Percentiles rank a stretch among this genome's conserved stretches.
Evolutionary conservation across 2,329 filamentous ascomycete genomes (phyloP).

Genomic region (Proliferodiscus dingleyae): DNA sequence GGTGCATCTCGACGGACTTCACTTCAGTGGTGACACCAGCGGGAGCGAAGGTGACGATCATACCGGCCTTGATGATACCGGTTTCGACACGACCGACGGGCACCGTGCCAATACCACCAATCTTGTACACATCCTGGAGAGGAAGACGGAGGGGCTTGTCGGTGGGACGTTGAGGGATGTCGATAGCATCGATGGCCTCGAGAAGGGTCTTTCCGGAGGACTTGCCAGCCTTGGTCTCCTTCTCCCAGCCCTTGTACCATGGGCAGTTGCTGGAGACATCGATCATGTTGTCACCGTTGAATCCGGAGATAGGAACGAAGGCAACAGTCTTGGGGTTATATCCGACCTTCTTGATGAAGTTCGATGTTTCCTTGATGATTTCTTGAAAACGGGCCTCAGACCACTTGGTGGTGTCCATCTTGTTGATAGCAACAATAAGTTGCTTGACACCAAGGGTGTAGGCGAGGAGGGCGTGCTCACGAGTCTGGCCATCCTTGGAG

Average conservation of each 20-base stretch:
- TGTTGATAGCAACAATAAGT: conserved; percentile 99
- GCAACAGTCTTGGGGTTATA: conserved; percentile 99
- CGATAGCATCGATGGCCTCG: conserved; percentile 96
- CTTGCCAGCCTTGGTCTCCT: conserved; percentile 91
- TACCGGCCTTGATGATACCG: conserved; percentile 84
- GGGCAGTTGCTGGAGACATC: conserved; percentile 83
- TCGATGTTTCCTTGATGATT: conserved; percentile 99
- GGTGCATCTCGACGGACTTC: conserved; percentile 99
- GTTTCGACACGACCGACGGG: conserved; percentile 99
- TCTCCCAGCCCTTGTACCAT: conserved; percentile 99
- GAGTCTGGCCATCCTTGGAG: conserved; percentile 99
- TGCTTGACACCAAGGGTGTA: conserved; percentile 99
- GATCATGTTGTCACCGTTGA: conserved; percentile 99
- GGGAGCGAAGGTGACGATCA: conserved; percentile 98
- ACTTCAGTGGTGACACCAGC: conserved; percentile 99
- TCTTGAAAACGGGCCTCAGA: conserved; percentile 93
- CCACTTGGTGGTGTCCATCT: conserved; percentile 99
- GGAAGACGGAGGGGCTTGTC: conserved; percentile 99
- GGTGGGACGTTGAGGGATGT: conserved; percentile 84
- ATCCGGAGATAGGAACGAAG: conserved; percentile 99
- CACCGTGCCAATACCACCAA: conserved; percentile 99
- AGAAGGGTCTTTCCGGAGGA: conserved; percentile 92
- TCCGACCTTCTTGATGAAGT: conserved; percentile 99
- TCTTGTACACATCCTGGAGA: conserved; percentile 99
- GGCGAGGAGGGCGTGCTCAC: conserved; percentile 99